These are phyloP conservation scores for Cladosporium sp. DNA, from an alignment of 2,329 filamentous ascomycete genomes.

Conservation along the genomic window DNA sequence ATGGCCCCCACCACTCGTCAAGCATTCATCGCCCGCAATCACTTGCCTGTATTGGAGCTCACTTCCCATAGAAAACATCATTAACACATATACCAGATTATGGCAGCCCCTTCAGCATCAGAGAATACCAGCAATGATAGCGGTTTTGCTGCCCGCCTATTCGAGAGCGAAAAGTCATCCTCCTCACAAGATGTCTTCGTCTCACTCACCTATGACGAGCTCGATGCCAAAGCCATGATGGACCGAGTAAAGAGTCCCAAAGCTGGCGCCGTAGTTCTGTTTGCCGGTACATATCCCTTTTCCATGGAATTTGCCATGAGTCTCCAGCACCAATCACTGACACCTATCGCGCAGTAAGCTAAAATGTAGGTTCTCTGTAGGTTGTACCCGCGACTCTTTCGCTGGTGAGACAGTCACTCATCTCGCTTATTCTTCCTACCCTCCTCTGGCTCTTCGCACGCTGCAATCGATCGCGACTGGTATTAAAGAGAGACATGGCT, in stretches of 20 bases:
- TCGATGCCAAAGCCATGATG: constrained; percentile 58
- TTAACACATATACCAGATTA: too few species aligned
- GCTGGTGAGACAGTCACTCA: constrained; percentile 65
- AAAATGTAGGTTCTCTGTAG: constrained; percentile 28
- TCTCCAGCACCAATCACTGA: constrained; percentile 12
- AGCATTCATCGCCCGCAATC: too few species aligned
- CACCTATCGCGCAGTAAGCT: constrained; percentile 16
- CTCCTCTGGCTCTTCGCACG: constrained; percentile 63
- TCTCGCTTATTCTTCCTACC: constrained; percentile 72
- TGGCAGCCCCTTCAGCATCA: background rate
- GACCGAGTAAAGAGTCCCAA: constrained; percentile 66
- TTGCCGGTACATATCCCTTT: constrained; percentile 54
- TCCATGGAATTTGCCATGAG: background rate
- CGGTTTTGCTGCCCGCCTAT: constrained; percentile 13
- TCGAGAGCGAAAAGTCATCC: constrained; percentile 26
- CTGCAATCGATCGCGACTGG: constrained; percentile 61
- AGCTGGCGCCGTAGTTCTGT: constrained; percentile 72
- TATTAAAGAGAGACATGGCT: constrained; percentile 56
- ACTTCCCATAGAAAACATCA: too few species aligned
- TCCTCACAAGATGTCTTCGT: constrained; percentile 55
- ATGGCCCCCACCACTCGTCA: too few species aligned
- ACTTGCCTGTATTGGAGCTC: too few species aligned
- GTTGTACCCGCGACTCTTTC: constrained; percentile 68
- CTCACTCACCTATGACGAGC: constrained; percentile 59
- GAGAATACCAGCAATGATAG: background rate